These are phyloP conservation scores for Entophlyctis luteolus DNA, from an alignment of 192 early-diverging fungal species.

Conservation along the genomic window DNA sequence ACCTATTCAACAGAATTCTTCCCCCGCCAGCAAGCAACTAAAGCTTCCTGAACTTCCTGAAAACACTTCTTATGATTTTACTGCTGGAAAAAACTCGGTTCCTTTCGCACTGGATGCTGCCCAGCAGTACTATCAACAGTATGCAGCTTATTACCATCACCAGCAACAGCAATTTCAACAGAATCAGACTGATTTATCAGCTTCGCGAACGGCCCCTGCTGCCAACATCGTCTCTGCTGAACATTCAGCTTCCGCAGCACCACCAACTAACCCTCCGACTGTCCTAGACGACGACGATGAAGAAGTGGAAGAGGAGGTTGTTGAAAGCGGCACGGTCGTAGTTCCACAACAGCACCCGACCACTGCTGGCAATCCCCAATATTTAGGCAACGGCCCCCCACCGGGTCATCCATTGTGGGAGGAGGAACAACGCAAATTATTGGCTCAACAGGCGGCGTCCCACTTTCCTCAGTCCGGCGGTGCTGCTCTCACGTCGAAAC, in stretches of 20 bases:
- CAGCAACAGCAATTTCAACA: constrained; percentile 13
- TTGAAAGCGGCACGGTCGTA: constrained; percentile 15
- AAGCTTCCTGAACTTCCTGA: not conserved
- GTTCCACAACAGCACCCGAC: not conserved
- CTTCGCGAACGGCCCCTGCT: not conserved
- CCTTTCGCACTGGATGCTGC: not conserved
- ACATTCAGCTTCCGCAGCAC: not conserved
- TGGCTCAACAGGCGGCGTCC: not conserved
- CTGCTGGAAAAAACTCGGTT: not conserved
- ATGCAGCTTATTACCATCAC: not conserved
- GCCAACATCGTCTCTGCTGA: not conserved
- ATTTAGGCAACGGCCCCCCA: constrained; percentile 19
- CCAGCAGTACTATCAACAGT: constrained; percentile 16
- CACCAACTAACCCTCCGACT: not conserved
- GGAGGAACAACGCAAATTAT: constrained; percentile 21
- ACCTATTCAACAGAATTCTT: not conserved
- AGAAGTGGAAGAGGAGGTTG: constrained; percentile 22
- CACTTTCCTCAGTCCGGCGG: not conserved
- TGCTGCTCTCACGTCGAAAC: not conserved
- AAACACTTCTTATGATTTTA: constrained; percentile 5
- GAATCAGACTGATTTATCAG: not conserved
- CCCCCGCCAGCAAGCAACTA: not conserved
- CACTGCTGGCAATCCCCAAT: not conserved
- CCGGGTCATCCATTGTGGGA: constrained; percentile 32
- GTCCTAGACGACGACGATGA: not conserved